These are phyloP conservation scores for Metschnikowia rubicola DNA, from an alignment of 805 yeast species.

Conservation along the genomic window DNA sequence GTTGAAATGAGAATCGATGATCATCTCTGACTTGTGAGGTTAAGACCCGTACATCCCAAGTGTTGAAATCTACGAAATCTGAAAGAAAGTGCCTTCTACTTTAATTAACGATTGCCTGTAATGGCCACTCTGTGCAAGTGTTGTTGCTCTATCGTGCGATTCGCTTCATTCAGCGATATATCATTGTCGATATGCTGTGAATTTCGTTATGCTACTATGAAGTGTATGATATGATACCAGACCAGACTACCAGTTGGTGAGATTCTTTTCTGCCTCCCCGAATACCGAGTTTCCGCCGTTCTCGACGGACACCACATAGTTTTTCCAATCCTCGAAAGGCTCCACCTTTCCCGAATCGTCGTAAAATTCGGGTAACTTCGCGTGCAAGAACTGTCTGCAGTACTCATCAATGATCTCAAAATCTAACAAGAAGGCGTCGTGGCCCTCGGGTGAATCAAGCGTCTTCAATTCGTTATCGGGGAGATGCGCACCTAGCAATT, in stretches of 20 bases:
- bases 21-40: not conserved
- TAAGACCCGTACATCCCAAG: not conserved
- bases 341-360: constrained; percentile 38
- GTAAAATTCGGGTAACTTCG: constrained; percentile 58
- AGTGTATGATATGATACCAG: no score
- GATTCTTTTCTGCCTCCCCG: constrained; percentile 88
- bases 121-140: not conserved
- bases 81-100: not conserved
- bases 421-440: constrained; percentile 92
- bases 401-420: constrained; percentile 75
- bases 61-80: not conserved
- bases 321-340: constrained; percentile 41
- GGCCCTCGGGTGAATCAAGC: constrained; percentile 92
- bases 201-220: no score
- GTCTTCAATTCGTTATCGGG: constrained; percentile 66
- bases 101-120: not conserved
- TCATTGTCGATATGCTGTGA: no score
- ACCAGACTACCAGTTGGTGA: constrained; percentile 74
- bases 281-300: constrained; percentile 63
- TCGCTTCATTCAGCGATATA: no score
- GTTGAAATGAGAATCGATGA: not conserved
- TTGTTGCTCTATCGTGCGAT: no score
- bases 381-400: constrained; percentile 61
- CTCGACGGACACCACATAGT: constrained; percentile 33
- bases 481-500: constrained; percentile 69